Evolutionary conservation across 306 rosid genomes (phyloP).

Genomic region (Coriaria nepalensis): DNA sequence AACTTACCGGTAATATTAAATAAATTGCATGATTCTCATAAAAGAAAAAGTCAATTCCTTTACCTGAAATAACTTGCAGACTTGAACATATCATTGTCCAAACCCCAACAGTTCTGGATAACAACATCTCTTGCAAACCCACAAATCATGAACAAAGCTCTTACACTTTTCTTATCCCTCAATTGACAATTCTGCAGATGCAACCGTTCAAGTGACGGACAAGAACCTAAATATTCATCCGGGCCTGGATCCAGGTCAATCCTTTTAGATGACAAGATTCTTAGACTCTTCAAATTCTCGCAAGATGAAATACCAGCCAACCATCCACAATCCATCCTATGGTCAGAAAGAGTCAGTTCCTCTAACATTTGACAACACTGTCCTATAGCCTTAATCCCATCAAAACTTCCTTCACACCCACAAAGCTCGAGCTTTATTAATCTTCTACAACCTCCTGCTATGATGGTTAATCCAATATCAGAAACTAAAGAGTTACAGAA

Average conservation of each 20-base stretch:
- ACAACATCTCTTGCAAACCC: slow-evolving; percentile 49
- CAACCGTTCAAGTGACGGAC: slow-evolving; percentile 52
- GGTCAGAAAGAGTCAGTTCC: slow-evolving; percentile 58
- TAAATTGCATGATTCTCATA: neutral
- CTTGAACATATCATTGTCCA: slow-evolving; percentile 40
- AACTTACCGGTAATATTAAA: neutral
- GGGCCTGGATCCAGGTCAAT: slow-evolving; percentile 50
- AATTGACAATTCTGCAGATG: slow-evolving; percentile 63
- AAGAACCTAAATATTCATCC: slow-evolving; percentile 53
- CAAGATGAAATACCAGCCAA: slow-evolving; percentile 58
- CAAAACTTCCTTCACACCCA: slow-evolving; percentile 84
- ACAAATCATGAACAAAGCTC: slow-evolving; percentile 45
- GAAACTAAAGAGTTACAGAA: slow-evolving; percentile 50
- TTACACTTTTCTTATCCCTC: slow-evolving; percentile 33
- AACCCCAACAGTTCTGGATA: slow-evolving; percentile 76
- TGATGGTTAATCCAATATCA: slow-evolving; percentile 67
- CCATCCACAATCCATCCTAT: slow-evolving; percentile 92
- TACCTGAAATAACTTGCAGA: slow-evolving; percentile 65
- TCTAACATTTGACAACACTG: slow-evolving; percentile 82
- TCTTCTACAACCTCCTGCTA: slow-evolving; percentile 80
- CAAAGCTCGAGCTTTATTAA: slow-evolving; percentile 69
- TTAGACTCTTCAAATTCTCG: slow-evolving; percentile 68
- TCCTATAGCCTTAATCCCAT: slow-evolving; percentile 81
- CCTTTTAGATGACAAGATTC: slow-evolving; percentile 45
- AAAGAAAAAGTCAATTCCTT: slow-evolving; percentile 6